Base-by-base conservation (phyloP, 805 yeast genomes). In the Zygotorulaspora florentina region DNA sequence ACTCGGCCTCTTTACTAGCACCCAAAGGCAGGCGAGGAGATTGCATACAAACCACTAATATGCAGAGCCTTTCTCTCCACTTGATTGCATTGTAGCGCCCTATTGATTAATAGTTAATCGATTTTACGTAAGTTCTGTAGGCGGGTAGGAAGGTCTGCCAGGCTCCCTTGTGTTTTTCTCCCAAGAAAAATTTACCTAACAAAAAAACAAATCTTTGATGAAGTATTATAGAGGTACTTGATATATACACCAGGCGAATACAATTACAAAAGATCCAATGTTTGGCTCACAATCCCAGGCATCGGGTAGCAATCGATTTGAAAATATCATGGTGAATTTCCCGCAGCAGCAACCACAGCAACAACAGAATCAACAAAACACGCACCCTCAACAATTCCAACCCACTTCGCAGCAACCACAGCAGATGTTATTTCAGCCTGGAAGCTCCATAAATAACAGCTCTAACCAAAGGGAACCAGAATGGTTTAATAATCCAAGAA, bases 401-500 rank as follows among this genome's bases (percentile, higher is more conserved):
- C 39, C 62, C 37, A 33, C 50, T 16, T 59, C 54, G 39, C 63
- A 55, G 16, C 61, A 58, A 28, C 63, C 55, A 10, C 63, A 56
- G 34, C 72, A 59, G 27, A 29, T 33, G n/a, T 35, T 42, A n/a
- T 48, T 45, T 23, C 39, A 40, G 27, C 51, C 41, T 28, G 35
- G 41, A 18, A 38, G 36, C 3, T 40, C 38, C 10, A 45, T 35
- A 20, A 45, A 40, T 26, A 40, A 37, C 13, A 38, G 18, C 7
- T 28, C 42, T n/a, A 45, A 43, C 10, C 50, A 53, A 20, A 49
- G 51, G 27, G 59, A 55, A 17, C 70, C 70, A 6, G 56, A 56
- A 17, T 72, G 73, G 74, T 69, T 60, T 48, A 67, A 68, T 35
- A 68, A 68, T 39, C 69, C 74, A n/a, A 72, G 69, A 47, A 71